phyloP scores from a whole-genome alignment of 148 eudicot species.

The Polygonum aviculare region DNA sequence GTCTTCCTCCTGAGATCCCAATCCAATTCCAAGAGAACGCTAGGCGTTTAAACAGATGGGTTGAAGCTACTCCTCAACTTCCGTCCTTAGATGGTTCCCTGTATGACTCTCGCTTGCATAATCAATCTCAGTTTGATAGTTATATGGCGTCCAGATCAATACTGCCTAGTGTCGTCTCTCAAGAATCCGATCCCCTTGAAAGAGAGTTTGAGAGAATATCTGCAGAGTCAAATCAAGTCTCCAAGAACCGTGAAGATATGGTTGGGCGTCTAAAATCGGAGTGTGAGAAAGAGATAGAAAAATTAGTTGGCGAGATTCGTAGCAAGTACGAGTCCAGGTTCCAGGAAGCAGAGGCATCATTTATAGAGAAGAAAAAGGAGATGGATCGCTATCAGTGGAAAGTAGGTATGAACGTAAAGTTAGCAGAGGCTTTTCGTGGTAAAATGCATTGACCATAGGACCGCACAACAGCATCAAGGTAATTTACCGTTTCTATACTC shows the following conservation, averaged over 20 bases:
- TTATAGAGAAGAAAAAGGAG: slow-evolving; percentile 41
- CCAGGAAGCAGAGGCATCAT: slow-evolving; percentile 49
- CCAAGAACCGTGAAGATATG: slow-evolving; percentile 30
- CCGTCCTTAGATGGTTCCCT: slow-evolving; percentile 13
- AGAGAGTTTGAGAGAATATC: slow-evolving; percentile 43
- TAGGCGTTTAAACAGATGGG: background rate
- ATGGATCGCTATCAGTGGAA: slow-evolving; percentile 37
- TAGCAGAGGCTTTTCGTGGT: slow-evolving; percentile 63
- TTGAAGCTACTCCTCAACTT: slow-evolving; percentile 3
- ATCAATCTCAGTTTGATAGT: slow-evolving; percentile 15
- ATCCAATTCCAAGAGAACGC: slow-evolving; percentile 7
- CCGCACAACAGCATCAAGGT: slow-evolving; percentile 36
- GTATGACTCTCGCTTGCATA: slow-evolving; percentile 5
- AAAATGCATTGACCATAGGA: slow-evolving; percentile 50
- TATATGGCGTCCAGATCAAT: slow-evolving; percentile 14
- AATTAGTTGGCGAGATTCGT: slow-evolving; percentile 38
- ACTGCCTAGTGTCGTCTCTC: background rate
- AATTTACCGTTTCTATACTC: background rate
- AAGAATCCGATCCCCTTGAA: slow-evolving; percentile 50
- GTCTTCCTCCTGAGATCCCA: slow-evolving; percentile 10
- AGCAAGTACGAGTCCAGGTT: slow-evolving; percentile 41
- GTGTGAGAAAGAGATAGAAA: slow-evolving; percentile 63
- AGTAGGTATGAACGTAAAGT: slow-evolving; percentile 50
- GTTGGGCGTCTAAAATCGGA: slow-evolving; percentile 45
- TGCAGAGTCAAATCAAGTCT: slow-evolving; percentile 31